phyloP scores from a whole-genome alignment of 768 basidiomycete genomes.

The Termitomyces sp. region DNA sequence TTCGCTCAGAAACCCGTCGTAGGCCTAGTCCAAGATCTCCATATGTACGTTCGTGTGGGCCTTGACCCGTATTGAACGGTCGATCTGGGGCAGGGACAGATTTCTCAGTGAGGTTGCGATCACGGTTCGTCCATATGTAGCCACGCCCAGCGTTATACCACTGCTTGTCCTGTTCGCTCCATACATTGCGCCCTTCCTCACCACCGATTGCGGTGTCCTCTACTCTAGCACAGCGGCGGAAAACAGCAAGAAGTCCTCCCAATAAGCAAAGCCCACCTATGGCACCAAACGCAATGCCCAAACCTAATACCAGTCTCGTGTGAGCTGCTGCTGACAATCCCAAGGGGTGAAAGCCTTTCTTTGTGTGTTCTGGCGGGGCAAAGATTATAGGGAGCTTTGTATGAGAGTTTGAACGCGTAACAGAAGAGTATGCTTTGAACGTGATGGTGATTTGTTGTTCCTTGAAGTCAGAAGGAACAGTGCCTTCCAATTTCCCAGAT shows the following conservation, averaged over 20 bases:
- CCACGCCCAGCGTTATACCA: slow-evolving; percentile 58
- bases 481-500: slow-evolving; percentile 50
- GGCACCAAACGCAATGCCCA: slow-evolving; percentile 60
- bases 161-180: slow-evolving; percentile 61
- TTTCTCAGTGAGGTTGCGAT: slow-evolving; percentile 16
- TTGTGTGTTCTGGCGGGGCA: slow-evolving; percentile 32
- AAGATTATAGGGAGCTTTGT: slow-evolving; percentile 52
- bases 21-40: slow-evolving; percentile 45
- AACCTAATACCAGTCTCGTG: slow-evolving; percentile 49
- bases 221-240: slow-evolving; percentile 54
- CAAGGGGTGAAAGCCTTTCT: slow-evolving; percentile 33
- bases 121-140: slow-evolving; percentile 19
- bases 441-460: slow-evolving; percentile 43
- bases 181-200: slow-evolving; percentile 54
- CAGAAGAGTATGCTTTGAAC: slow-evolving; percentile 64
- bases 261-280: slow-evolving; percentile 58
- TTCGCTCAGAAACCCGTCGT: slow-evolving; percentile 46
- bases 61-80: slow-evolving; percentile 15
- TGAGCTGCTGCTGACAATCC: slow-evolving; percentile 42
- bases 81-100: slow-evolving; percentile 9
- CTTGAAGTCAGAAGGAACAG: slow-evolving; percentile 45
- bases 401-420: slow-evolving; percentile 72
- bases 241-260: slow-evolving; percentile 49
- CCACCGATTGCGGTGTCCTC: slow-evolving; percentile 59
- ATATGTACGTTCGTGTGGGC: slow-evolving; percentile 21